Conservation (phyloP, 2,329 filamentous ascomycete species). For the Hymenoscyphus occultus region DNA sequence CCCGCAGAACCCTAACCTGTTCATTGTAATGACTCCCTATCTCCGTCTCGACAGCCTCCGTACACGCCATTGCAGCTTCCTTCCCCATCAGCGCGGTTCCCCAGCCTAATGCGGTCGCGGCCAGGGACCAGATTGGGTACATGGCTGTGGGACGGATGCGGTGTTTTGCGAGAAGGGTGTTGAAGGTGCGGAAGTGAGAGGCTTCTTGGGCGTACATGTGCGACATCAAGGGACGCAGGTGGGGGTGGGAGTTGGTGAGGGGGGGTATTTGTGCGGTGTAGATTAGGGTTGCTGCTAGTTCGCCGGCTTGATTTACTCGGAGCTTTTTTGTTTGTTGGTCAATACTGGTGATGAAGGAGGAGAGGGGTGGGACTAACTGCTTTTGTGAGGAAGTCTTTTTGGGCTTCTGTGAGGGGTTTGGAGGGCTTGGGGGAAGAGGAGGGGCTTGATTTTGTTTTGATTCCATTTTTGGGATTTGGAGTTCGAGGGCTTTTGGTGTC, state of each 20-base stretch:
- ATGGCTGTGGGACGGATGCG: constrained; percentile 89
- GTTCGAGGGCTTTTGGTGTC: constrained; percentile 26
- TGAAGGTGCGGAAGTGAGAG: constrained; percentile 83
- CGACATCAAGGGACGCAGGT: constrained; percentile 85
- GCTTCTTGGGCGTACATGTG: constrained; percentile 99
- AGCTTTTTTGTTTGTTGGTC: constrained; percentile 48
- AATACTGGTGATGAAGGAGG: neutral
- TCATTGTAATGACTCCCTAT: constrained; percentile 95
- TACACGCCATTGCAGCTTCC: constrained; percentile 97
- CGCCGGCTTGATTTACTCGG: constrained; percentile 94
- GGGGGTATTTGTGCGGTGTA: constrained; percentile 85
- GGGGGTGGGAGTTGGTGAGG: constrained; percentile 76
- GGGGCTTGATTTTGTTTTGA: constrained; percentile 7
- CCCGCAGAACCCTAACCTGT: constrained; percentile 77
- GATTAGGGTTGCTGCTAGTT: constrained; percentile 93
- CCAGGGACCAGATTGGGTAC: constrained; percentile 83
- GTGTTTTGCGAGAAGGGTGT: constrained; percentile 76
- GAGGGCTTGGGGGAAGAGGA: constrained; percentile 18
- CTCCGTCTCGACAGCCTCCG: constrained; percentile 96
- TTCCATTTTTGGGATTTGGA: constrained; percentile 37
- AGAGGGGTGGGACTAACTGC: constrained; percentile 50
- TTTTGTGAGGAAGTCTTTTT: constrained; percentile 71
- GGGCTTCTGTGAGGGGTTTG: constrained; percentile 61
- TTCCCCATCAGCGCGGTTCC: constrained; percentile 82
- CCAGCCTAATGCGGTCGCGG: constrained; percentile 83